These are phyloP conservation scores for Peronosclerospora sorghi DNA, from an alignment of 352 stramenopile species.

Conservation along the genomic window DNA sequence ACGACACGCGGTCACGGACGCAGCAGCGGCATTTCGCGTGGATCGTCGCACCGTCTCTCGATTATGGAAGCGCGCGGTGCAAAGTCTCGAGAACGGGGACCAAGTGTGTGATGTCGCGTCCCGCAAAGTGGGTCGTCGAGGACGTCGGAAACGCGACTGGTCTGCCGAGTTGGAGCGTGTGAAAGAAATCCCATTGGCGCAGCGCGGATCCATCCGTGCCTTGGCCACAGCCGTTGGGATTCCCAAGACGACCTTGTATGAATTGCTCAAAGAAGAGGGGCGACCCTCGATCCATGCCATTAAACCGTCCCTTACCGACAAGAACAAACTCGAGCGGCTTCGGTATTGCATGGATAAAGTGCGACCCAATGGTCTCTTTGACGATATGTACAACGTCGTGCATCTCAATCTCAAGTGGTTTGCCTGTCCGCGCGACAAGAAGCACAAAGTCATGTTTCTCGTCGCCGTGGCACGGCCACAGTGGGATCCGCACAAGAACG, in stretches of 20 bases:
- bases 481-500: constrained; percentile 21
- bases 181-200: constrained; percentile 26
- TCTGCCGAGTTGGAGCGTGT: constrained; percentile 30
- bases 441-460: constrained; percentile 36
- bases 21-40: constrained; percentile 22
- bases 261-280: constrained; percentile 28
- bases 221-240: constrained; percentile 30
- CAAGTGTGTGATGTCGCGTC: constrained; percentile 30
- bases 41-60: constrained; percentile 33
- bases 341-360: constrained; percentile 25
- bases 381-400: constrained; percentile 34
- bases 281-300: constrained; percentile 24
- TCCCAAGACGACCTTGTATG: constrained; percentile 34
- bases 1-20: constrained; percentile 32
- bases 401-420: constrained; percentile 44
- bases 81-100: constrained; percentile 29
- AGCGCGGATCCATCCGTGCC: constrained; percentile 28
- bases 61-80: constrained; percentile 30
- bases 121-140: constrained; percentile 28
- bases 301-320: constrained; percentile 30
- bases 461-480: constrained; percentile 29
- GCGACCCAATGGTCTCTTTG: constrained; percentile 25
- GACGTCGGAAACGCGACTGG: constrained; percentile 34
- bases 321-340: constrained; percentile 30
- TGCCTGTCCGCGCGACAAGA: constrained; percentile 22